phyloP scores from a whole-genome alignment of 164 flowering plant genomes.

The Buxus sempervirens region DNA sequence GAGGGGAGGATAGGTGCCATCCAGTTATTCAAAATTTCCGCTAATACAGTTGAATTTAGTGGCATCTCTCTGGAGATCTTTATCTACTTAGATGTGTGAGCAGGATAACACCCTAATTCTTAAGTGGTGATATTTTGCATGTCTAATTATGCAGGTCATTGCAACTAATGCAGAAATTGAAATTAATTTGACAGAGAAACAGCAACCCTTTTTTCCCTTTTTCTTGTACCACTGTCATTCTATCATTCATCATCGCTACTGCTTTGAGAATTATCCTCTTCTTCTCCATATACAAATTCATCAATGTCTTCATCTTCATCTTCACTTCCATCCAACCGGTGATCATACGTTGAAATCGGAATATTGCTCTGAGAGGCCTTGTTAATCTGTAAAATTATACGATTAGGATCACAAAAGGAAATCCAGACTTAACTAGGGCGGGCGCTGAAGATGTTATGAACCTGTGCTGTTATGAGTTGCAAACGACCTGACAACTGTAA shows the following conservation, averaged over 20 bases:
- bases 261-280: slow-evolving; percentile 52
- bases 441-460: slow-evolving; percentile 16
- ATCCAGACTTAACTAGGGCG: neutral
- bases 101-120: neutral
- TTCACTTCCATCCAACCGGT: slow-evolving; percentile 39
- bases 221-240: neutral
- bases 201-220: neutral
- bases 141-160: neutral
- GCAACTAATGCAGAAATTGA: neutral
- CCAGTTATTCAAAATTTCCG: too few relatives aligned
- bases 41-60: too few relatives aligned
- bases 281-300: slow-evolving; percentile 49
- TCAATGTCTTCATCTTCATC: slow-evolving; percentile 56
- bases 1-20: neutral
- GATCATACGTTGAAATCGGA: slow-evolving; percentile 18
- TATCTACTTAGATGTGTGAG: too few relatives aligned
- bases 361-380: slow-evolving; percentile 38
- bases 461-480: slow-evolving; percentile 82
- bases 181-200: neutral
- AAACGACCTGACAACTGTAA: slow-evolving; percentile 75
- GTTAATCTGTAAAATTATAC: slow-evolving; percentile 44
- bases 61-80: too few relatives aligned
- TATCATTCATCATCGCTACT: slow-evolving; percentile 48
- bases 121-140: neutral
- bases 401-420: neutral